Evolutionary conservation across 177 flowering plant genomes (phyloP).

Genomic region (Vitis hybrid): DNA sequence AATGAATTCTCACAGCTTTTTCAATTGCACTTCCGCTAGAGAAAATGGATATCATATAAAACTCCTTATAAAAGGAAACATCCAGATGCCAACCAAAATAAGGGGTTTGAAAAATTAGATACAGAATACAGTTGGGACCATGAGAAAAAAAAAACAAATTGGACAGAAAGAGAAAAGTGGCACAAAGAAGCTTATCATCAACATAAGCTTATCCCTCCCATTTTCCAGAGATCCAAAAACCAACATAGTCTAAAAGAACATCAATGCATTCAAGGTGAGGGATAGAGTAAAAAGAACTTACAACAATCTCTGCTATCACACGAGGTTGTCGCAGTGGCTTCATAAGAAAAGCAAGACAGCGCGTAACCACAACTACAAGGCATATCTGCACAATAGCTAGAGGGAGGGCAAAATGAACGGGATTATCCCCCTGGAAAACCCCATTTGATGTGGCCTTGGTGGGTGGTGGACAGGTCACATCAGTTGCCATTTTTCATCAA

Average conservation of each 20-base stretch:
- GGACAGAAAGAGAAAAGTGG: too few relatives aligned
- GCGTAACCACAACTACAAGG: conserved; percentile 53
- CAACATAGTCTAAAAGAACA: neutral
- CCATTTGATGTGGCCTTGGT: conserved; percentile 85
- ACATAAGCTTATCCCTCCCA: neutral
- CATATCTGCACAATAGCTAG: conserved; percentile 73
- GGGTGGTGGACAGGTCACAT: conserved; percentile 42
- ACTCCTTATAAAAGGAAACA: too few relatives aligned
- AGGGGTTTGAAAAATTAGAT: too few relatives aligned
- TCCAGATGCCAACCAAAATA: too few relatives aligned
- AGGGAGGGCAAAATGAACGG: conserved; percentile 70
- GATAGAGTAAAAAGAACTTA: conserved; percentile 25
- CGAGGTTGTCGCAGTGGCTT: conserved; percentile 78
- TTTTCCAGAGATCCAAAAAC: neutral
- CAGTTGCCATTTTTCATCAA: conserved; percentile 27
- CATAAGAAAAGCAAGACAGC: conserved; percentile 52
- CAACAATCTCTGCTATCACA: conserved; percentile 79
- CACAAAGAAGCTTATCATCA: too few relatives aligned
- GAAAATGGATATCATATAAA: too few relatives aligned
- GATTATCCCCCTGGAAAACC: conserved; percentile 70
- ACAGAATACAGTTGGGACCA: too few relatives aligned
- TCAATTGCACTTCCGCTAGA: too few relatives aligned
- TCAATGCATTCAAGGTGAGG: neutral
- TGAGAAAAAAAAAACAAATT: too few relatives aligned
- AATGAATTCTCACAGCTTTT: too few relatives aligned